Base-by-base conservation (phyloP, 106 monocot species). In the Acorus gramineus region DNA sequence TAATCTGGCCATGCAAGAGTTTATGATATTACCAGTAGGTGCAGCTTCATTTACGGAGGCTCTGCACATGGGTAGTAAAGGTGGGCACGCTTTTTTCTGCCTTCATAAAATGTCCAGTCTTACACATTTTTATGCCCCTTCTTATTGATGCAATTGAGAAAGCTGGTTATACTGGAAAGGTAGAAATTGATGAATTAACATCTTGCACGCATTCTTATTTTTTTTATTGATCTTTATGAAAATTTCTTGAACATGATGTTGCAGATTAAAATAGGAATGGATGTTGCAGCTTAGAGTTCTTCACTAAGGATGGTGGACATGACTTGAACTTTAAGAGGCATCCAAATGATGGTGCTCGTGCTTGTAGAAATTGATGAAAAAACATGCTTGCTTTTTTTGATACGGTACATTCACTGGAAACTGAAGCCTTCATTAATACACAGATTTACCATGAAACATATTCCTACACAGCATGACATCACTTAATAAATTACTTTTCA, bases 261-360 rank as follows among this genome's bases (percentile, higher is more conserved):
- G 54, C 84, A 95, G 94, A 95, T 95, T 55, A 90, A 95, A 77
- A 95, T 95, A 62, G 94, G 90, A 66, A 95, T 95, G 94, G 94
- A 95, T 69, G 90, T 90, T 42, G 94, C 94, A 13, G 94, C 90
- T 52, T 95, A 89, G n/a, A n/a, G n/a, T n/a, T n/a, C n/a, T n/a
- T n/a, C n/a, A n/a, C n/a, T n/a, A n/a, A n/a, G n/a, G n/a, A n/a
- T n/a, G n/a, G n/a, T n/a, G n/a, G n/a, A n/a, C n/a, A n/a, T n/a
- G n/a, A n/a, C n/a, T n/a, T n/a, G n/a, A n/a, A n/a, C n/a, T n/a
- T n/a, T n/a, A n/a, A n/a, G n/a, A n/a, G n/a, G n/a, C n/a, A n/a
- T n/a, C n/a, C n/a, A n/a, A n/a, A n/a, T n/a, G n/a, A n/a, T n/a
- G n/a, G n/a, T n/a, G n/a, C n/a, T n/a, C n/a, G n/a, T n/a, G n/a